phyloP scores from a whole-genome alignment of 1,139 yeast species.

The Taphrina confusa region DNA sequence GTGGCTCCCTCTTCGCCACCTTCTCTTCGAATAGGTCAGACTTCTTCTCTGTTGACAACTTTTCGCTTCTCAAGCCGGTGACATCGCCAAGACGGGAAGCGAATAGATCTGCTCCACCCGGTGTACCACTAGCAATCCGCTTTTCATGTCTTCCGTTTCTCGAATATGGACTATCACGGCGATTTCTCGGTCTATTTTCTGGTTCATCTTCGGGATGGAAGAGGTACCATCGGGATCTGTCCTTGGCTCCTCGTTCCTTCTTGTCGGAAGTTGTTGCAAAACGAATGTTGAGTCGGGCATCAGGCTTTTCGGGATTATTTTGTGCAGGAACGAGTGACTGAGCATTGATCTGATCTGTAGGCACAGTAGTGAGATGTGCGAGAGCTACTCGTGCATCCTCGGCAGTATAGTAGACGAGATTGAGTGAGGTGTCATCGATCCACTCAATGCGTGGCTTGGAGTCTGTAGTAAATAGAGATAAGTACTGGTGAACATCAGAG shows the following conservation, averaged over 20 bases:
- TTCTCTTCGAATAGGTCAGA: slow-evolving; percentile 1
- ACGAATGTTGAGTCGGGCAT: slow-evolving; percentile 16
- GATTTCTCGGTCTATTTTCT: not conserved
- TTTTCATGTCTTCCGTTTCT: slow-evolving; percentile 9
- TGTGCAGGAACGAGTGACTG: slow-evolving; percentile 23
- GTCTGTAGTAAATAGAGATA: slow-evolving; percentile 11
- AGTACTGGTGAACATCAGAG: slow-evolving; percentile 26
- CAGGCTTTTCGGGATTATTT: slow-evolving; percentile 28
- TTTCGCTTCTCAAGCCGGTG: not conserved
- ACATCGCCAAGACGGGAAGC: slow-evolving; percentile 1
- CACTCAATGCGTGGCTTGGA: slow-evolving; percentile 31
- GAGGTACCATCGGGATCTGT: slow-evolving; percentile 36
- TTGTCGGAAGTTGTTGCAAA: slow-evolving; percentile 26
- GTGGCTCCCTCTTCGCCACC: slow-evolving; percentile 2
- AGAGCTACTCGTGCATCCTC: slow-evolving; percentile 30
- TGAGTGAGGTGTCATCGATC: slow-evolving; percentile 34
- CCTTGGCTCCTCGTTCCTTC: slow-evolving; percentile 33
- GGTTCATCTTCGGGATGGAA: slow-evolving; percentile 35
- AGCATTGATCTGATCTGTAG: slow-evolving; percentile 9
- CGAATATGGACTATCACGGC: slow-evolving; percentile 6
- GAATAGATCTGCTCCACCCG: slow-evolving; percentile 12
- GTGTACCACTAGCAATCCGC: slow-evolving; percentile 2
- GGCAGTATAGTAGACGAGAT: slow-evolving; percentile 19
- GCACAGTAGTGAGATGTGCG: slow-evolving; percentile 13
- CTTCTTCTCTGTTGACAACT: not conserved